Base-by-base conservation (phyloP, 306 rosid species). In the Begonia loranthoides region DNA sequence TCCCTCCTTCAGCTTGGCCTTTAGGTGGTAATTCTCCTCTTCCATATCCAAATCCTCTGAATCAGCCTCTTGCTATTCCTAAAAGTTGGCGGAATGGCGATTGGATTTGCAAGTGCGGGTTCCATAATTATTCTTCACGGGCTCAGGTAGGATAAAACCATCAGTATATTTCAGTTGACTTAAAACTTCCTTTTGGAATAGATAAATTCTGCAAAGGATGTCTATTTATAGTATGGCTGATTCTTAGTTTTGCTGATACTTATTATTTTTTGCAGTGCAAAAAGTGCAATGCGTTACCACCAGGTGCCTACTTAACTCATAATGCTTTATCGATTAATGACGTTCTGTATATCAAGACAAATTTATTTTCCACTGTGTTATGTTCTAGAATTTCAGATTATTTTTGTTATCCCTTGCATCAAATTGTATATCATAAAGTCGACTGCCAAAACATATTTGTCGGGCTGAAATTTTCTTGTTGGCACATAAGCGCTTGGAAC, bases 11-110 rank as follows among this genome's bases (percentile, higher is more conserved):
- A 41, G 4, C 73, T 2, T 79, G 86, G 93, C 51, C 78, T 49
- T 58, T 75, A 4, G 81, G 75, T 64, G 84, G 79, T 55, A 76
- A 61, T 72, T 61, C 70, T 72, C 80, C 73, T 39, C 68, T 78
- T 76, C 65, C 79, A 3, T 71, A 63, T 63, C 75, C 66, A 48
- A 80, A 65, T 66, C 66, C 81, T 24, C 15, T 69, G 56, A 71
- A 63, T 56, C 82, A 70, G 59, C 63, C 60, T 34, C 69, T 51
- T 51, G 58, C 79, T 17, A 70, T 59, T 59, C 81, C 76, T 6
- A 90, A 78, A 61, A 95, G 87, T 11, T 90, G 95, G 95, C 94
- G 88, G 13, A 78, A 58, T 69, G 99, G 99, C 36, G 99, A 90
- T 60, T 90, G 99, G 99, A 16, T 90, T 51, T 90, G 99, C 71